Conservation (phyloP, 768 basidiomycete species). For the Amanita phalloides region DNA sequence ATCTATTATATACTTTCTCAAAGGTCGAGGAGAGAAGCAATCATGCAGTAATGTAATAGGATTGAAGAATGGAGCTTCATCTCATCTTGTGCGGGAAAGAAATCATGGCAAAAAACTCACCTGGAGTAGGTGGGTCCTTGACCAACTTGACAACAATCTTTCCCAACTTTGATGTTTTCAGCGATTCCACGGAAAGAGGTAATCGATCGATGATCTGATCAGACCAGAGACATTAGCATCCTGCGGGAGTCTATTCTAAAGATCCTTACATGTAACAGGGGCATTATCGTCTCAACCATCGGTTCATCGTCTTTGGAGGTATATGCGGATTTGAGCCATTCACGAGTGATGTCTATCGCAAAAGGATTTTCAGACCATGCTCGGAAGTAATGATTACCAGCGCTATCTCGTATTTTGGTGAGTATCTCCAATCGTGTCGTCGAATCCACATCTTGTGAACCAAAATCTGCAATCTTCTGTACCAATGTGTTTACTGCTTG, state of each 20-base stretch:
- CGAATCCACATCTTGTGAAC: slow-evolving; percentile 53
- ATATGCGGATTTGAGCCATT: slow-evolving; percentile 71
- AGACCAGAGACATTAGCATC: slow-evolving; percentile 3
- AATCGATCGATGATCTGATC: slow-evolving; percentile 74
- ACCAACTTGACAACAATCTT: slow-evolving; percentile 69
- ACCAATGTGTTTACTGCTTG: slow-evolving; percentile 57
- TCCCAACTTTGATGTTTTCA: slow-evolving; percentile 67
- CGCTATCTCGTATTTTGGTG: slow-evolving; percentile 72
- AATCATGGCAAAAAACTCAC: slow-evolving; percentile 41
- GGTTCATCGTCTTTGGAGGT: slow-evolving; percentile 39
- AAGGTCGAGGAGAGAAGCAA: slow-evolving; percentile 19
- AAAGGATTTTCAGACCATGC: slow-evolving; percentile 72
- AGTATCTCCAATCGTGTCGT: slow-evolving; percentile 64
- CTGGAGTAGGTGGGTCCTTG: slow-evolving; percentile 66
- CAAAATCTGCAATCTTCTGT: slow-evolving; percentile 45
- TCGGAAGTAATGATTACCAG: slow-evolving; percentile 78
- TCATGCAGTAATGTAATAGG: slow-evolving; percentile 11
- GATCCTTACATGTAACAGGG: slow-evolving; percentile 68
- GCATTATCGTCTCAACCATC: slow-evolving; percentile 73
- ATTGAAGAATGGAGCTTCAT: background rate
- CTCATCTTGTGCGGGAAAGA: background rate
- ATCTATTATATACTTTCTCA: slow-evolving; percentile 30
- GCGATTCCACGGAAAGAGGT: slow-evolving; percentile 58
- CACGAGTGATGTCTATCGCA: slow-evolving; percentile 71
- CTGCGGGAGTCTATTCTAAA: background rate